Percentiles rank a stretch among this genome's conserved stretches.
Evolutionary conservation across 179 eudicot species (phyloP).

Genomic region (Amaranthus tricolor): DNA sequence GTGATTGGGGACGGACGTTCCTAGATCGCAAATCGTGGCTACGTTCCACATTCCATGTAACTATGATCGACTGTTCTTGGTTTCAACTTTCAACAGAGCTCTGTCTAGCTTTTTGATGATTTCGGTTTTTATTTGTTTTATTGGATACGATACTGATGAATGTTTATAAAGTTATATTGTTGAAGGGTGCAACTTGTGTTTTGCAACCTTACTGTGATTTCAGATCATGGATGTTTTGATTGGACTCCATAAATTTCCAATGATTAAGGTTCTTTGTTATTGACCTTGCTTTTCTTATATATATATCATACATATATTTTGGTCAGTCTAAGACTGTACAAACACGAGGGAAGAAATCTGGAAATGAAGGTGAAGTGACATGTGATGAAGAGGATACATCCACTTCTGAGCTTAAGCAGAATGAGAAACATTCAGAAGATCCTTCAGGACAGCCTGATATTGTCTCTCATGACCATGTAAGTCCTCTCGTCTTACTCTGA

Average conservation of each 20-base stretch:
- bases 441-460: conserved; percentile 40
- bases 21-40: too few species aligned
- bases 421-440: conserved; percentile 57
- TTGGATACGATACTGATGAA: neutral
- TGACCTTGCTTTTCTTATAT: neutral
- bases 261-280: neutral
- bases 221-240: neutral
- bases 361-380: conserved; percentile 55
- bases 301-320: neutral
- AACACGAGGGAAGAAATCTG: conserved; percentile 59
- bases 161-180: neutral
- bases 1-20: too few species aligned
- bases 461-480: conserved; percentile 56
- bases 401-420: conserved; percentile 50
- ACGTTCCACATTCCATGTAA: too few species aligned
- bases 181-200: neutral
- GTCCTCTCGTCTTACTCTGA: conserved; percentile 21
- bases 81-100: neutral
- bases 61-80: too few species aligned
- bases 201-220: neutral
- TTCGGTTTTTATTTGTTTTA: neutral
- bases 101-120: neutral
- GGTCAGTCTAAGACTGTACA: conserved; percentile 63
- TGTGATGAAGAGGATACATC: conserved; percentile 51
- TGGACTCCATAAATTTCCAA: neutral